A percentile compares a stretch with the other conserved stretches of the same genome.
These are phyloP conservation scores for Psilocybe azurescens DNA, from an alignment of 768 basidiomycete genomes.

Conservation along the genomic window DNA sequence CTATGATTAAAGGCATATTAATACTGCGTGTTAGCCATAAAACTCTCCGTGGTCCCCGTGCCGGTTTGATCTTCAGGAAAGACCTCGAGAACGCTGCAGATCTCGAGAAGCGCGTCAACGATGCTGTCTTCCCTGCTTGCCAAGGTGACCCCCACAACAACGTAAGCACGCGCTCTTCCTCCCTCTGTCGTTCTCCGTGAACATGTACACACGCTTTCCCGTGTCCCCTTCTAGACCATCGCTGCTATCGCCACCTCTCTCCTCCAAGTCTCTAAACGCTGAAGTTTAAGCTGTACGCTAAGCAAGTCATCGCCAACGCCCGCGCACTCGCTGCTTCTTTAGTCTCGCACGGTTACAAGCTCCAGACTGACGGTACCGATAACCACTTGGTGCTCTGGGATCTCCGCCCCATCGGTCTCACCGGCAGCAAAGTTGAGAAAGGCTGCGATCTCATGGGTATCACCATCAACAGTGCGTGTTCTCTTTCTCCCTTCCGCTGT, in stretches of 20 bases:
- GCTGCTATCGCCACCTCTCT: conserved; percentile 94
- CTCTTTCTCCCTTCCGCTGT: not conserved
- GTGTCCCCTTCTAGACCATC: conserved; percentile 66
- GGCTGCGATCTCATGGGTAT: conserved; percentile 96
- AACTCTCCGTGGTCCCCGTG: conserved; percentile 97
- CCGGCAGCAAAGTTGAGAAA: conserved; percentile 99
- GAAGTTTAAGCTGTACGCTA: conserved; percentile 91
- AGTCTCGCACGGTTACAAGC: conserved; percentile 84
- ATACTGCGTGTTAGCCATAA: conserved; percentile 70
- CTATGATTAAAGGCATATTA: not conserved
- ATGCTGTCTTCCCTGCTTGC: conserved; percentile 99
- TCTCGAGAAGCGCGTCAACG: conserved; percentile 96
- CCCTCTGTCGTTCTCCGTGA: not conserved
- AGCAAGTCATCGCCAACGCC: conserved; percentile 93
- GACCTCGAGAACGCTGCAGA: conserved; percentile 82
- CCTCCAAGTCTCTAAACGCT: conserved; percentile 89
- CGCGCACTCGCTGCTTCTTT: conserved; percentile 76
- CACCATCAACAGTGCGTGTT: conserved; percentile 86
- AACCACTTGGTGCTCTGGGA: conserved; percentile 99
- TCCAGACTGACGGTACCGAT: conserved; percentile 96
- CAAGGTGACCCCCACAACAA: conserved; percentile 99
- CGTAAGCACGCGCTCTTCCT: conserved; percentile 44
- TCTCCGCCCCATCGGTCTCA: conserved; percentile 90
- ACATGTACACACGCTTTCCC: no score
- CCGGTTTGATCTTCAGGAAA: conserved; percentile 96